These are phyloP conservation scores for Exobasidium cylindrosporum DNA, from an alignment of 1,284 basidiomycete genomes.

Conservation along the genomic window DNA sequence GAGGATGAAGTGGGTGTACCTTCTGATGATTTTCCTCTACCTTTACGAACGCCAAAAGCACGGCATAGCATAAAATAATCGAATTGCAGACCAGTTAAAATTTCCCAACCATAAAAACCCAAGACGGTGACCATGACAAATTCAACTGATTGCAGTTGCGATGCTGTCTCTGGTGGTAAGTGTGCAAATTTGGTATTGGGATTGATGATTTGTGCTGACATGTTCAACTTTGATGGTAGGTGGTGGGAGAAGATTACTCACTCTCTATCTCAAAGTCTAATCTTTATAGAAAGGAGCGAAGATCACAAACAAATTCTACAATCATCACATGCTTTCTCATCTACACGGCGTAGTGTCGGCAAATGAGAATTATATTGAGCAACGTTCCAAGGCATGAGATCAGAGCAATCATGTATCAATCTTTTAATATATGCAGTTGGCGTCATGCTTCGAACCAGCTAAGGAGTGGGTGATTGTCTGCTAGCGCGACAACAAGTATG, in stretches of 20 bases:
- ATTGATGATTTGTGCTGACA: not conserved
- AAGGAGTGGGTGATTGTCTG: too few species aligned
- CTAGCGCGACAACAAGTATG: too few species aligned
- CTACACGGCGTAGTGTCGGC: too few species aligned
- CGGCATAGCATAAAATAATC: not conserved
- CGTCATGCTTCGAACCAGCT: too few species aligned
- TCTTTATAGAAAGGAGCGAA: too few species aligned
- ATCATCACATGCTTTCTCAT: too few species aligned
- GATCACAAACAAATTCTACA: too few species aligned
- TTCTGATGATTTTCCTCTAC: not conserved
- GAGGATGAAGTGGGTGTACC: not conserved
- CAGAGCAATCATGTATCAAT: too few species aligned
- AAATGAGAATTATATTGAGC: too few species aligned
- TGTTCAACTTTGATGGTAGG: not conserved
- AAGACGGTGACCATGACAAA: slow-evolving; percentile 1
- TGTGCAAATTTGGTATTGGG: not conserved
- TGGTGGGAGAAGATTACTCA: not conserved
- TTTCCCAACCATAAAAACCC: slow-evolving; percentile 5
- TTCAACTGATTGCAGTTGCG: not conserved
- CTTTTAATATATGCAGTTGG: too few species aligned
- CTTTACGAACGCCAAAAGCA: not conserved
- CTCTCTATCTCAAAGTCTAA: not conserved
- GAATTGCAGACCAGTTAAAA: not conserved
- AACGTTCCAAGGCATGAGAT: too few species aligned
- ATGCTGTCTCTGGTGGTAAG: not conserved